A percentile compares a stretch with the other conserved stretches of the same genome.
Evolutionary conservation across 768 basidiomycete species (phyloP).

Genomic region (Solioccasus polychromus): DNA sequence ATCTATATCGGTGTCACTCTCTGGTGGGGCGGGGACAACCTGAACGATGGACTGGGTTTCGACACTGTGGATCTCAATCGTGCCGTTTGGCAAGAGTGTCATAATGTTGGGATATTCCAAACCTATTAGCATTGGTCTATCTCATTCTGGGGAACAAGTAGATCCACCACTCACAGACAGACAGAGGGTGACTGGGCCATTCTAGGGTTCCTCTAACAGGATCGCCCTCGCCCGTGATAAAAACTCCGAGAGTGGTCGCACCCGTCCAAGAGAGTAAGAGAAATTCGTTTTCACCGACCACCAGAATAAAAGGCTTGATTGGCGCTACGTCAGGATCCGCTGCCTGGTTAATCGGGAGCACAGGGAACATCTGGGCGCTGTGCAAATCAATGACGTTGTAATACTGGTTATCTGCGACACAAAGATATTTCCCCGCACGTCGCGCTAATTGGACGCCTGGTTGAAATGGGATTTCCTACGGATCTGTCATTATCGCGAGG

Average conservation of each 20-base stretch:
- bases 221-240: slow-evolving; percentile 81
- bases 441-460: slow-evolving; percentile 56
- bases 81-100: slow-evolving; percentile 73
- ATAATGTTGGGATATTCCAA: slow-evolving; percentile 81
- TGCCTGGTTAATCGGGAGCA: slow-evolving; percentile 80
- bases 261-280: slow-evolving; percentile 86
- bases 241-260: slow-evolving; percentile 76
- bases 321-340: slow-evolving; percentile 35
- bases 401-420: slow-evolving; percentile 65
- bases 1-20: slow-evolving; percentile 21
- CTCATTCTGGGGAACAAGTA: not conserved
- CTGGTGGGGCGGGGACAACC: slow-evolving; percentile 51
- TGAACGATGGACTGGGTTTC: slow-evolving; percentile 73
- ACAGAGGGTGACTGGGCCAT: slow-evolving; percentile 77
- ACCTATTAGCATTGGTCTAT: slow-evolving; percentile 39
- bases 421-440: slow-evolving; percentile 61
- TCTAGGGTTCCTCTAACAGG: slow-evolving; percentile 87
- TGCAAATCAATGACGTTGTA: slow-evolving; percentile 83
- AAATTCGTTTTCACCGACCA: slow-evolving; percentile 78
- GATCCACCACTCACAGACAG: slow-evolving; percentile 56
- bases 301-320: slow-evolving; percentile 69
- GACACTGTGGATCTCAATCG: slow-evolving; percentile 78
- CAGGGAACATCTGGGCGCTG: slow-evolving; percentile 61
- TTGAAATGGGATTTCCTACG: slow-evolving; percentile 70
- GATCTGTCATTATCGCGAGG: not conserved